A percentile compares a stretch with the other conserved stretches of the same genome.
Evolutionary conservation across 495 filamentous ascomycete species (phyloP).

Genomic region (Neurospora sp.): DNA sequence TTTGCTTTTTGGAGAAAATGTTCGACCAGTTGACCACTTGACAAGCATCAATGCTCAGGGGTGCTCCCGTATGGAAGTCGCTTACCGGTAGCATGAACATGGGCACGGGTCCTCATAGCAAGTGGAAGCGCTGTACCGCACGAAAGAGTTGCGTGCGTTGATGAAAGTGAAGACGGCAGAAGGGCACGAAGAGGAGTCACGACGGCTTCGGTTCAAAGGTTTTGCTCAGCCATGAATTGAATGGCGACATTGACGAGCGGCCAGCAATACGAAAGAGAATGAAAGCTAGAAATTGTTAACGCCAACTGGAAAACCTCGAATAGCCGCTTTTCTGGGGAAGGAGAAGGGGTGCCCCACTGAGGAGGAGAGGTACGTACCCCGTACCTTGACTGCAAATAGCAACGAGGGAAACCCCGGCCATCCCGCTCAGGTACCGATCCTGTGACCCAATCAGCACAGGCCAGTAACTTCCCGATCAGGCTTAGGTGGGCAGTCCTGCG

Average conservation of each 20-base stretch:
- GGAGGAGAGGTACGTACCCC: background rate
- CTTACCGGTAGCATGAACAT: background rate
- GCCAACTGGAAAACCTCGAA: conserved; percentile 18
- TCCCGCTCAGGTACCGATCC: conserved; percentile 20
- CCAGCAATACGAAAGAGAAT: background rate
- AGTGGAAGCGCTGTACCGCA: background rate
- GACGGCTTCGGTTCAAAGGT: background rate
- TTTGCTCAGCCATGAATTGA: background rate
- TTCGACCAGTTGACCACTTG: background rate
- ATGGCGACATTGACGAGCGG: background rate
- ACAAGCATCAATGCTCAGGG: background rate
- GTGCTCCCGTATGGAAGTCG: background rate
- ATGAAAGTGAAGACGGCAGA: background rate
- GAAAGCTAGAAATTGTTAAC: background rate
- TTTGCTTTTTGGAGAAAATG: background rate
- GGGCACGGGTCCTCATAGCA: background rate
- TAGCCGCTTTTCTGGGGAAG: conserved; percentile 14
- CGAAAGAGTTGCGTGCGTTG: background rate
- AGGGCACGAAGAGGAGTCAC: background rate
- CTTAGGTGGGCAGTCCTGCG: conserved; percentile 6
- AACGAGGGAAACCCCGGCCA: conserved; percentile 4
- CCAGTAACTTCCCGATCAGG: conserved; percentile 14
- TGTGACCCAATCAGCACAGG: conserved; percentile 26
- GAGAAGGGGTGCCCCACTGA: conserved; percentile 3
- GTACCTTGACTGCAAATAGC: conserved; percentile 3